phyloP scores from a whole-genome alignment of 73 alveolate species.

The Diophrys sp. region DNA sequence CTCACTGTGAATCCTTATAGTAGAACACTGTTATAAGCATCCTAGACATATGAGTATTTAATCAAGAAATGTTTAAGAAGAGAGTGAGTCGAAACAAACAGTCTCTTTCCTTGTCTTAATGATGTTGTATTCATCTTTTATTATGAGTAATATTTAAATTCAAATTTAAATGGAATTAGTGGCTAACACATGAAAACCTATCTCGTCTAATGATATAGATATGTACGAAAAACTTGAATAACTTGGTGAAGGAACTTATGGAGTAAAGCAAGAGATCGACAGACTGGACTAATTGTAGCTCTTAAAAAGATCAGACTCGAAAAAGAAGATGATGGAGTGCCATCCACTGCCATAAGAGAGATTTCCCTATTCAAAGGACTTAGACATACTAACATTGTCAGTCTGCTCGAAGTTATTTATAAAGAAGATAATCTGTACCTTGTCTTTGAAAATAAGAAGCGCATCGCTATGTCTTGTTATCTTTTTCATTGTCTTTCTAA shows the following conservation, averaged over 20 bases:
- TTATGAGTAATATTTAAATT: too few species aligned
- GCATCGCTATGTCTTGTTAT: conserved; percentile 78
- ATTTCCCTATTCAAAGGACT: conserved; percentile 83
- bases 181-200: background rate
- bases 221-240: conserved; percentile 77
- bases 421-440: conserved; percentile 77
- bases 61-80: too few species aligned
- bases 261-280: conserved; percentile 85
- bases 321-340: too few species aligned
- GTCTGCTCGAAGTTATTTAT: conserved; percentile 73
- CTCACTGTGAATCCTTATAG: too few species aligned
- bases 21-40: too few species aligned
- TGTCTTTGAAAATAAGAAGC: conserved; percentile 80
- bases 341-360: conserved; percentile 94
- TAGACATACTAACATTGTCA: conserved; percentile 87
- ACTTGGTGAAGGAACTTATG: conserved; percentile 95
- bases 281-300: conserved; percentile 87
- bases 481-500: too few species aligned
- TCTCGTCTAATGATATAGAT: conserved; percentile 28
- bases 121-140: too few species aligned
- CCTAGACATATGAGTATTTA: too few species aligned
- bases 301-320: conserved; percentile 88
- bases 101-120: too few species aligned
- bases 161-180: too few species aligned
- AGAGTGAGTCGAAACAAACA: too few species aligned